Evolutionary conservation across 768 basidiomycete species (phyloP).

Genomic region (Leccinum imitatum): DNA sequence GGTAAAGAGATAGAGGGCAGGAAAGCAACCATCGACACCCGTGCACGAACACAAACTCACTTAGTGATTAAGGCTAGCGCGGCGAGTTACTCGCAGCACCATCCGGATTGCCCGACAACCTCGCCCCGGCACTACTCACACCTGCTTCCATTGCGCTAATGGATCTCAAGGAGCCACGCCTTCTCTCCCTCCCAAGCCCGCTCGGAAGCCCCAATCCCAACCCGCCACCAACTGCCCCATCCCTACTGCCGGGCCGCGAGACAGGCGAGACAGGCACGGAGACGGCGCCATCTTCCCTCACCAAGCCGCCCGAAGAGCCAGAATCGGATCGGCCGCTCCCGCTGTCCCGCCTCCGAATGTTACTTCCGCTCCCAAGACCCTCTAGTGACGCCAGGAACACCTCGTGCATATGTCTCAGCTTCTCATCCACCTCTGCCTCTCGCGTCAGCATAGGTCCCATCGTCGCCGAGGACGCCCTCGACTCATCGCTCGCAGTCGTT

Average conservation of each 20-base stretch:
- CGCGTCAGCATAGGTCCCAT: conserved; percentile 62
- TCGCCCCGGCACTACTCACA: conserved; percentile 29
- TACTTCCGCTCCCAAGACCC: conserved; percentile 46
- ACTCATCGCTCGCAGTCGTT: conserved; percentile 21
- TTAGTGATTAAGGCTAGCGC: conserved; percentile 5
- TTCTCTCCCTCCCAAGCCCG: conserved; percentile 23
- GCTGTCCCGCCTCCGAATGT: conserved; percentile 27
- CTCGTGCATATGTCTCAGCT: conserved; percentile 65
- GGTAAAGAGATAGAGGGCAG: not conserved
- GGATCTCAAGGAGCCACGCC: conserved; percentile 34
- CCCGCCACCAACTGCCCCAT: conserved; percentile 4
- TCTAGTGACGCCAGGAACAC: conserved; percentile 63
- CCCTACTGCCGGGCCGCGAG: conserved; percentile 14
- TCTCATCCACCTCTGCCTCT: conserved; percentile 63
- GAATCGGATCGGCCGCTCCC: conserved; percentile 9
- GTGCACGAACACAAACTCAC: conserved; percentile 1
- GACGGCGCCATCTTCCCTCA: conserved; percentile 6
- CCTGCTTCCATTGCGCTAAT: conserved; percentile 21
- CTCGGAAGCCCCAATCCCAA: conserved; percentile 15
- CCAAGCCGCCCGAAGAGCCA: conserved; percentile 12
- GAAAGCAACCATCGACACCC: not conserved
- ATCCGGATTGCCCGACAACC: conserved; percentile 40
- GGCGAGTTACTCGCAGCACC: conserved; percentile 28
- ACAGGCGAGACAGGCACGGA: not conserved
- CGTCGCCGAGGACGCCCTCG: conserved; percentile 24